A percentile compares a stretch with the other conserved stretches of the same genome.
phyloP scores from a whole-genome alignment of 768 basidiomycete species.

The Pulveroboletus sp. region DNA sequence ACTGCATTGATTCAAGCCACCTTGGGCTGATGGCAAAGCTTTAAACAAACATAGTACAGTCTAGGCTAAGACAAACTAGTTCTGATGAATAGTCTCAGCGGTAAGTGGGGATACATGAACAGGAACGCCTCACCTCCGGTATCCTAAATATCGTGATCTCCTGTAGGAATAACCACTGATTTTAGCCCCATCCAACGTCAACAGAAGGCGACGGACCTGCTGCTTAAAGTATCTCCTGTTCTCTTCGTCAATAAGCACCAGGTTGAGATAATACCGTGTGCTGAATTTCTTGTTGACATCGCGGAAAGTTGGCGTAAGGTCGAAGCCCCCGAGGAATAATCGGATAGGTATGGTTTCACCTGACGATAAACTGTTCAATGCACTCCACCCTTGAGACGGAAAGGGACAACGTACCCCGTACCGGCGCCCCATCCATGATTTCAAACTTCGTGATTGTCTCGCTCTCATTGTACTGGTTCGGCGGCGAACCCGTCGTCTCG shows the following conservation, averaged over 20 bases:
- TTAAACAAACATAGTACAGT: too few relatives aligned
- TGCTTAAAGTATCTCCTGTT: constrained; percentile 98
- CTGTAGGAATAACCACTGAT: constrained; percentile 29
- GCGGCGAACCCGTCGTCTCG: constrained; percentile 94
- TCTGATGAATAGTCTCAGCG: constrained; percentile 26
- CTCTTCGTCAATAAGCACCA: constrained; percentile 97
- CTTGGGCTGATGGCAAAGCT: background rate
- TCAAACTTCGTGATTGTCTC: constrained; percentile 99
- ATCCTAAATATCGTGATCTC: constrained; percentile 90
- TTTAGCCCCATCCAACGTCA: background rate
- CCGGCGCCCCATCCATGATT: constrained; percentile 98
- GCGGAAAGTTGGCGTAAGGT: constrained; percentile 96
- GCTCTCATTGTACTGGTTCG: constrained; percentile 99
- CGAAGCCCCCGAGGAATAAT: constrained; percentile 96
- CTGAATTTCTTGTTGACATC: constrained; percentile 99
- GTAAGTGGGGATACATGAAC: background rate
- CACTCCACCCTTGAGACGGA: background rate
- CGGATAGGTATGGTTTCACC: constrained; percentile 99
- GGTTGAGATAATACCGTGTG: constrained; percentile 93
- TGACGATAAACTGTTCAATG: constrained; percentile 26
- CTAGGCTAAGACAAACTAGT: constrained; percentile 27
- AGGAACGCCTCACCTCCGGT: constrained; percentile 59
- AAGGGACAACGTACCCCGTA: constrained; percentile 59
- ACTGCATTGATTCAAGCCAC: constrained; percentile 4
- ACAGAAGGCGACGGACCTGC: constrained; percentile 49